phyloP scores from a whole-genome alignment of 495 filamentous ascomycete species.

The Cenococcum geophilum region DNA sequence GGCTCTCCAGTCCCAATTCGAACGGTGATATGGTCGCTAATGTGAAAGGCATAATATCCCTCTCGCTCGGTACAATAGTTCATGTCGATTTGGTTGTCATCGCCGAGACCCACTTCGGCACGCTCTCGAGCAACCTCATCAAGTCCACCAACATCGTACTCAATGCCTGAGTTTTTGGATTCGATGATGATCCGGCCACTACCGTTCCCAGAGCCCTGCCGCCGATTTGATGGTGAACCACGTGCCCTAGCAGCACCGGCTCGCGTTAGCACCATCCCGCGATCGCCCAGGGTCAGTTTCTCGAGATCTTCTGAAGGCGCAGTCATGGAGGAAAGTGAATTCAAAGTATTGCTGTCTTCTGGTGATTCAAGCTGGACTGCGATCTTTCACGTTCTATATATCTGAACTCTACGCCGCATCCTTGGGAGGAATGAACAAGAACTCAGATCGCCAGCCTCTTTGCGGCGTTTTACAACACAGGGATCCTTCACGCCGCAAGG shows the following conservation, averaged over 20 bases:
- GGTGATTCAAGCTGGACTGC: background rate
- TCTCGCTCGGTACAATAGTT: constrained; percentile 21
- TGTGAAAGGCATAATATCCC: constrained; percentile 20
- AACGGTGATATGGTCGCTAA: constrained; percentile 26
- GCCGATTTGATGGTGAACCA: constrained; percentile 7
- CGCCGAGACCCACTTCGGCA: constrained; percentile 19
- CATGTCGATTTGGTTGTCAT: constrained; percentile 28
- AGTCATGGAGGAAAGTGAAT: constrained; percentile 23
- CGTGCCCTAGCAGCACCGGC: constrained; percentile 23
- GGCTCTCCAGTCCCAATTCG: constrained; percentile 11
- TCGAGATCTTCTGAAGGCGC: constrained; percentile 20
- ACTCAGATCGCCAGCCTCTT: background rate
- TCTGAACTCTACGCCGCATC: background rate
- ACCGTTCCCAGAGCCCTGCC: background rate
- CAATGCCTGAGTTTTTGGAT: constrained; percentile 11
- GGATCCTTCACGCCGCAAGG: background rate
- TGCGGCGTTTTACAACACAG: background rate
- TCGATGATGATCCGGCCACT: constrained; percentile 11
- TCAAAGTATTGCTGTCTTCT: background rate
- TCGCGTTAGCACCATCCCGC: constrained; percentile 26
- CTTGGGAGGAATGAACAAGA: background rate
- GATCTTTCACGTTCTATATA: background rate
- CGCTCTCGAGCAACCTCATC: constrained; percentile 17
- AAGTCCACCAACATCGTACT: constrained; percentile 22
- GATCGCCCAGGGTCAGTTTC: constrained; percentile 24